These are phyloP conservation scores for Epicoccum sorghinum DNA, from an alignment of 2,329 filamentous ascomycete genomes.

Conservation along the genomic window DNA sequence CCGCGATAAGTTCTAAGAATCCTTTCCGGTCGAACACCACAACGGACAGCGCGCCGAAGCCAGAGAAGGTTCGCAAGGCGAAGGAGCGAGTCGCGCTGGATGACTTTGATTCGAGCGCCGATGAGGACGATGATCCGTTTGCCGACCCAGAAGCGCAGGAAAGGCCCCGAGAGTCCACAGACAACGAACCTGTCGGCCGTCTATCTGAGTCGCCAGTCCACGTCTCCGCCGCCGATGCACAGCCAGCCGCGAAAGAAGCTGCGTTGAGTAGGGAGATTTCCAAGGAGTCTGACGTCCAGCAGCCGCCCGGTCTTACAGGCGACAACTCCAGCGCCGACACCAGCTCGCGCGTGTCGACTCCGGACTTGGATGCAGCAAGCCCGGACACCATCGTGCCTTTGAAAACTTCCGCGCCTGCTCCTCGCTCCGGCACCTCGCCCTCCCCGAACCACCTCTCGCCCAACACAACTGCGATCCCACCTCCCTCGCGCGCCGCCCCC, in stretches of 20 bases:
- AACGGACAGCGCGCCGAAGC: conserved; percentile 57
- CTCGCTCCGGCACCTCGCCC: conserved; percentile 24
- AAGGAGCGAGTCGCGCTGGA: conserved; percentile 71
- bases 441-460: conserved; percentile 34
- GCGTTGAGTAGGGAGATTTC: conserved; percentile 25
- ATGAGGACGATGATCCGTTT: conserved; percentile 55
- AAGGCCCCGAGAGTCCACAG: conserved; percentile 24
- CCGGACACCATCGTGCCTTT: conserved; percentile 36
- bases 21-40: conserved; percentile 37
- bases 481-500: conserved; percentile 48
- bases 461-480: conserved; percentile 24
- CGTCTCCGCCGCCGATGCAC: conserved; percentile 63
- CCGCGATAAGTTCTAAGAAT: conserved; percentile 40
- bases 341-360: conserved; percentile 45
- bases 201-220: conserved; percentile 73
- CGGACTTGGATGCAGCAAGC: conserved; percentile 38
- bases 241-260: conserved; percentile 37
- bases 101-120: conserved; percentile 67
- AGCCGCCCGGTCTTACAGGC: conserved; percentile 70
- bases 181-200: conserved; percentile 33
- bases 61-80: conserved; percentile 63
- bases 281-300: conserved; percentile 36
- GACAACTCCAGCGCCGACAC: conserved; percentile 73
- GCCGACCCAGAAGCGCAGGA: conserved; percentile 46
- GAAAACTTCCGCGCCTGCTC: conserved; percentile 28